These are phyloP conservation scores for Aspergillus japonicus DNA, from an alignment of 2,329 filamentous ascomycete genomes.

Conservation along the genomic window DNA sequence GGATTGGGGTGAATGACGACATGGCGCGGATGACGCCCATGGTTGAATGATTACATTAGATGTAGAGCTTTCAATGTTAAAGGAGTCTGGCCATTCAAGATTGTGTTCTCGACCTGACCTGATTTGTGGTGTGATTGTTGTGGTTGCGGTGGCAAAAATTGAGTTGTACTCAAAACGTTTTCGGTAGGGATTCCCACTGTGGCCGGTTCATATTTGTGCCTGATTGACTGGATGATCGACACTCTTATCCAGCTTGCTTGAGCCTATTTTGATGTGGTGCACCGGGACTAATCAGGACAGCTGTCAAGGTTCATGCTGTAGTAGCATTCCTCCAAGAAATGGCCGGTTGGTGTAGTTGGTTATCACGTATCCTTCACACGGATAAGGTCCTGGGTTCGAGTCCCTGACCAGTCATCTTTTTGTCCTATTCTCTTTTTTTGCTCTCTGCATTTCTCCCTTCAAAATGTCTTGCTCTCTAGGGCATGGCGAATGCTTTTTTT, in stretches of 20 bases:
- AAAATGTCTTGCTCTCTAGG: no score
- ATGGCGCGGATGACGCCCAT: neutral
- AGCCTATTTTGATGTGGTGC: neutral
- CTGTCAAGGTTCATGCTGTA: no score
- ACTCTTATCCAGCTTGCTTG: neutral
- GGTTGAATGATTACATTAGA: neutral
- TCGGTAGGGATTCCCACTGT: neutral
- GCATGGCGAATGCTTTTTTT: no score
- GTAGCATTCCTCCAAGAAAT: neutral
- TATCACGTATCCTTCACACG: slow-evolving; percentile 31
- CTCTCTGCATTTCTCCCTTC: neutral
- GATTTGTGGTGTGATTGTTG: no score
- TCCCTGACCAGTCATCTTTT: slow-evolving; percentile 2
- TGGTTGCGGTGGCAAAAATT: neutral
- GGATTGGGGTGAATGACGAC: neutral
- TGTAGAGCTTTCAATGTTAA: neutral
- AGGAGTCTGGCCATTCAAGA: neutral
- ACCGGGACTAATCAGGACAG: neutral
- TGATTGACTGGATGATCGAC: neutral
- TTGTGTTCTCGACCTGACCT: no score
- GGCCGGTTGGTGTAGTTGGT: slow-evolving; percentile 19
- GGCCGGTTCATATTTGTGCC: neutral
- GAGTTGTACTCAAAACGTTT: neutral
- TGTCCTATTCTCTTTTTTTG: neutral
- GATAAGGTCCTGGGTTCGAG: slow-evolving; percentile 3